phyloP scores from a whole-genome alignment of 2,329 filamentous ascomycete genomes.

The Calonectria multiphialidica region DNA sequence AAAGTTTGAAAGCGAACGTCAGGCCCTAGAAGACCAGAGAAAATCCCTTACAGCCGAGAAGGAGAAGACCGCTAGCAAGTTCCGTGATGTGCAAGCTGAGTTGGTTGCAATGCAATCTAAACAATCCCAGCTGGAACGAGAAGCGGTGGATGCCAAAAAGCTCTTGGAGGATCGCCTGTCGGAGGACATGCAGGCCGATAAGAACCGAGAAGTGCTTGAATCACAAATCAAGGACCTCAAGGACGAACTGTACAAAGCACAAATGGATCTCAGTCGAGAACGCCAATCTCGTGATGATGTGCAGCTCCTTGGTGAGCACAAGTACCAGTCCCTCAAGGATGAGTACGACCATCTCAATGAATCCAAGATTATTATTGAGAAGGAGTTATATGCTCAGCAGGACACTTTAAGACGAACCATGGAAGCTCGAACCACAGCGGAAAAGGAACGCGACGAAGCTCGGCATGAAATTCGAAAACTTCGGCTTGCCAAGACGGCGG shows the following conservation, averaged over 20 bases:
- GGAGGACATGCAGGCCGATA: constrained; percentile 86
- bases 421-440: constrained; percentile 82
- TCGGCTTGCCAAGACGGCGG: constrained; percentile 84
- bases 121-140: constrained; percentile 85
- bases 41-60: constrained; percentile 79
- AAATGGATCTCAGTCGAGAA: constrained; percentile 91
- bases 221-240: constrained; percentile 91
- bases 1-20: constrained; percentile 84
- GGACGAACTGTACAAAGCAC: constrained; percentile 83
- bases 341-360: constrained; percentile 91
- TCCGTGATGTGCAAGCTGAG: constrained; percentile 89
- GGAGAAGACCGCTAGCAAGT: constrained; percentile 79
- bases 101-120: constrained; percentile 88
- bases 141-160: constrained; percentile 88
- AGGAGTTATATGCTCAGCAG: constrained; percentile 96
- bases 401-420: constrained; percentile 89
- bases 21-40: constrained; percentile 83
- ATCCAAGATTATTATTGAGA: constrained; percentile 96
- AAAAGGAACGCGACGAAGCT: constrained; percentile 90
- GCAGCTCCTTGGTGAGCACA: constrained; percentile 89
- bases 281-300: constrained; percentile 95
- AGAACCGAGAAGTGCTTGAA: constrained; percentile 86
- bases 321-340: constrained; percentile 83
- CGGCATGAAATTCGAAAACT: constrained; percentile 87
- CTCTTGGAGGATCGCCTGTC: constrained; percentile 90